These are phyloP conservation scores for Porcisia deanei DNA, from an alignment of 208 protist genomes.

Conservation along the genomic window DNA sequence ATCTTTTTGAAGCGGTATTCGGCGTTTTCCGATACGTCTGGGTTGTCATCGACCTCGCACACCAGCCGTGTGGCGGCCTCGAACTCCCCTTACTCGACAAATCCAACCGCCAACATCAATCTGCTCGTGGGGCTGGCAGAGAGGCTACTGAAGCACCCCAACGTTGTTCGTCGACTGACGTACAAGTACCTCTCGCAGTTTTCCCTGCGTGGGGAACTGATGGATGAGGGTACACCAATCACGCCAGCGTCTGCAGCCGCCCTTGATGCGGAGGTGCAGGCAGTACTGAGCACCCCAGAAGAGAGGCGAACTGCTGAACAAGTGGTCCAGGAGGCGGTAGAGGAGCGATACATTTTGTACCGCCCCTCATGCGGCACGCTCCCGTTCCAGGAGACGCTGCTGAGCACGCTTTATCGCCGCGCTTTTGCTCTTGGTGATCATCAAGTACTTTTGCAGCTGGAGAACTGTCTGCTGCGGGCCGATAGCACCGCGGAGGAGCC, in stretches of 20 bases:
- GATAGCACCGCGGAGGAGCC: slow-evolving; percentile 34
- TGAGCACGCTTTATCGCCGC: slow-evolving; percentile 69
- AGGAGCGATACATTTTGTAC: slow-evolving; percentile 84
- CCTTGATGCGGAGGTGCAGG: slow-evolving; percentile 21
- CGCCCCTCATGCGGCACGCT: slow-evolving; percentile 47
- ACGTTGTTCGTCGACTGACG: slow-evolving; percentile 30
- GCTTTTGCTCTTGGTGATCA: slow-evolving; percentile 61
- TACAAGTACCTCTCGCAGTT: slow-evolving; percentile 40
- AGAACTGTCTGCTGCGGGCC: slow-evolving; percentile 67
- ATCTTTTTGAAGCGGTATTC: slow-evolving; percentile 44
- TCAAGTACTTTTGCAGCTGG: slow-evolving; percentile 70
- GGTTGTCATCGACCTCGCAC: neutral
- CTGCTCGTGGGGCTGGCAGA: slow-evolving; percentile 18
- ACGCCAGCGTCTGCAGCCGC: slow-evolving; percentile 10
- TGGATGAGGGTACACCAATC: slow-evolving; percentile 19
- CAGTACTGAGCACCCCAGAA: slow-evolving; percentile 14
- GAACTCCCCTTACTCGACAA: neutral
- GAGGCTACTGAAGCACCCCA: slow-evolving; percentile 39
- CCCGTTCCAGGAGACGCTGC: slow-evolving; percentile 71
- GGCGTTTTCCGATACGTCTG: neutral
- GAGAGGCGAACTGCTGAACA: slow-evolving; percentile 33
- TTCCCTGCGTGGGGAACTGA: slow-evolving; percentile 39
- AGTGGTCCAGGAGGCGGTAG: slow-evolving; percentile 63
- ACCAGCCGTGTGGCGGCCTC: slow-evolving; percentile 6
- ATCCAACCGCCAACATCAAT: neutral